Base-by-base conservation (phyloP, 225 moss, liverwort and hornwort species). In the Bryum argenteum region DNA sequence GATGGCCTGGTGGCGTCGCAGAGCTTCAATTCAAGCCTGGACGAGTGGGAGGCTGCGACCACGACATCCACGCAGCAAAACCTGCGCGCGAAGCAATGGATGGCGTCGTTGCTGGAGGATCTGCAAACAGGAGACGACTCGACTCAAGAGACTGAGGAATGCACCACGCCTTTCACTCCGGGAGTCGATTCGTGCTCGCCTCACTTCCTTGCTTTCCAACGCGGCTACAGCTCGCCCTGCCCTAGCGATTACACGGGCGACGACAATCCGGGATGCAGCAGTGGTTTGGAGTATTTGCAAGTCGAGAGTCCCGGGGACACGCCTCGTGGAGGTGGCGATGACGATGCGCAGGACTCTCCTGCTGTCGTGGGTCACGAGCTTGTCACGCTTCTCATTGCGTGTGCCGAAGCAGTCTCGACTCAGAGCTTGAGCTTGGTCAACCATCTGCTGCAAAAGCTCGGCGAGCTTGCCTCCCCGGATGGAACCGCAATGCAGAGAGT, bases 391-490 rank as follows among this genome's bases (percentile, higher is more conserved):
- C 77, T 98, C 41, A 81, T 98, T 47, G 92, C 92, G 8, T 94
- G 97, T 50, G 92, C 94, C 10, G 92, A 98, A 77, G 97, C 94
- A 0, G 89, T 98, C 1, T 90, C 97, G 28, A 89, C 92, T 8
- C 87, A 88, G 67, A 98, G 92, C 68, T 81, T 98, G 76, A 98
- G 85, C 73, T 82, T 94, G 17, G 87, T 94, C 26, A 98, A 98
- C 61, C 97, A 92, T 62, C 83, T 98, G 9, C 77, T 98, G 54
- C 91, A 88, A 14, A 89, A 94, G 68, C 89, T 98, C 3, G 97
- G 97, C 8, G 89, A 98, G 84, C 77, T 98, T 40, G 97, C 97
- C 8, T 92, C 97, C 17, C 97, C 97, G 9, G 91, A 89, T 17
- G 97, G 97, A 14, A 87, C 86, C 10, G 83, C 94, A 45, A 94